Evolutionary conservation across 2,329 filamentous ascomycete species (phyloP), one percentile per base, ranked within the genome.

Genomic region (Alternaria dauci): DNA sequence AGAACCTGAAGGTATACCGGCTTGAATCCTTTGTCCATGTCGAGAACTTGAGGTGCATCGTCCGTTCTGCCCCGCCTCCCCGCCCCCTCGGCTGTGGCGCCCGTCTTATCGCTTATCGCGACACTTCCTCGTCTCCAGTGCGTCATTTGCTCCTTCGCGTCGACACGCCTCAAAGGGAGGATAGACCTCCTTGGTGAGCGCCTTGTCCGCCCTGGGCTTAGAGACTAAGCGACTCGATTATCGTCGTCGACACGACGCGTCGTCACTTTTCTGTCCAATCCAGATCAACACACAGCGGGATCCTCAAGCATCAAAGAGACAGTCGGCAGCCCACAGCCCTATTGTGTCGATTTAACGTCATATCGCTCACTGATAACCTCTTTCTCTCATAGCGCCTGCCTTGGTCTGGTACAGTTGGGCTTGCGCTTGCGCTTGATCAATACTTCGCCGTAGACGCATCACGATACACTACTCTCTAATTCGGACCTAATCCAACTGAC

Each of bases 31-130:
- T 2, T 14, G 30, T 51, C 12, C 36, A 34, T 51, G 25, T 55
- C 38, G n/a, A 51, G 9, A 47, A 23, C 32, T 47, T 56, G 32
- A 60, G 34, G 47, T 36, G 47, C 47, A 52, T 48, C 53, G 26
- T 41, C 41, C 42, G 51, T 54, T 16, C 48, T 61, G 41, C 52
- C 51, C 43, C 39, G 52, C 65, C 23, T 53, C 62, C 61, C 58
- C 44, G 52, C 52, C 14, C 55, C 51, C 38, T 63, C 67, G 66
- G 62, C 60, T 72, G 71, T 69, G 69, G 70, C 70, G 58, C 36
- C 32, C 14, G 12, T 14, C 51, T 63, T 68, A 70, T 68, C 66
- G 66, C 58, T 64, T 71, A 69, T 69, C 62, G 59, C 66, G 46
- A 59, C 55, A 46, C 59, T 30, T 5, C 36, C 26, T 18, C 53